Percentiles rank a stretch among this genome's conserved stretches.
phyloP scores from a whole-genome alignment of 176 grass and related monocot genomes.

The Typha latifolia region DNA sequence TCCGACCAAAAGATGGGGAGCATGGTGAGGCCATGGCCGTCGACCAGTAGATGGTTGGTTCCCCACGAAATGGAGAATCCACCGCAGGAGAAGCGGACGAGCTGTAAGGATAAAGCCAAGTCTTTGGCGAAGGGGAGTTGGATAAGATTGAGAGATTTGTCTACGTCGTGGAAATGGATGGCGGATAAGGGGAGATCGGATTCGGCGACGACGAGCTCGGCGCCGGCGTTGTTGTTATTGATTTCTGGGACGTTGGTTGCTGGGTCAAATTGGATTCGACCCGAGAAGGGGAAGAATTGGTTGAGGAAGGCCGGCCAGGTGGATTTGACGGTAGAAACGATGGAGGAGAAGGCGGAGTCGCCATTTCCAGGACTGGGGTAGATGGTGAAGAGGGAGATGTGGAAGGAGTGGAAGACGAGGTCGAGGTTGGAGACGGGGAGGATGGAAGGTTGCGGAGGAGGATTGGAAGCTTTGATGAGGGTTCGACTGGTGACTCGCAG shows the following conservation, averaged over 20 bases:
- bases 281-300: slow-evolving; percentile 20
- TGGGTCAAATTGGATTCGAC: neutral
- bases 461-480: slow-evolving; percentile 31
- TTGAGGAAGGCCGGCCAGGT: slow-evolving; percentile 32
- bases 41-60: slow-evolving; percentile 47
- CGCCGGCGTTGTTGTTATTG: slow-evolving; percentile 44
- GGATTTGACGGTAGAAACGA: slow-evolving; percentile 7
- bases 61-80: slow-evolving; percentile 62
- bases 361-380: slow-evolving; percentile 16
- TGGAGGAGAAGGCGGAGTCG: slow-evolving; percentile 5
- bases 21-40: slow-evolving; percentile 46
- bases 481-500: slow-evolving; percentile 17
- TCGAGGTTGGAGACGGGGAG: slow-evolving; percentile 47
- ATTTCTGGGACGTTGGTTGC: neutral
- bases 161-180: slow-evolving; percentile 45
- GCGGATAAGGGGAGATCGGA: slow-evolving; percentile 12
- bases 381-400: slow-evolving; percentile 31
- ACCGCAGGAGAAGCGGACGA: slow-evolving; percentile 52
- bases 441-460: slow-evolving; percentile 12
- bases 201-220: slow-evolving; percentile 51
- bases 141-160: slow-evolving; percentile 24
- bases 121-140: slow-evolving; percentile 31
- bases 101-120: slow-evolving; percentile 60
- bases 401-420: slow-evolving; percentile 40
- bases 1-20: slow-evolving; percentile 47